Conservation (phyloP, 176 grass and related monocot genomes). For the Zizania latifolia region DNA sequence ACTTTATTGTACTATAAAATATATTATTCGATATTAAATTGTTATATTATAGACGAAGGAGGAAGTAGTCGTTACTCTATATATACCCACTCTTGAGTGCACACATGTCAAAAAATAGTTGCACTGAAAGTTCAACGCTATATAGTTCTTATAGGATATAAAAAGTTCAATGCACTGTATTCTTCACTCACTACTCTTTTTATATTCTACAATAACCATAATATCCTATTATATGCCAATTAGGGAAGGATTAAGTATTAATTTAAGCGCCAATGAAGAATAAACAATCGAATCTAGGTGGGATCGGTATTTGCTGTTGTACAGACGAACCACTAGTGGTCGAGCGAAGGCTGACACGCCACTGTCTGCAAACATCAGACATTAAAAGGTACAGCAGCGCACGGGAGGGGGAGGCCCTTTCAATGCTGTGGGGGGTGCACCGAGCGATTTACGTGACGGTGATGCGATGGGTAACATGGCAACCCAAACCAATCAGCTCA, state of each 20-base stretch:
- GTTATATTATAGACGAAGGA: too few relatives aligned
- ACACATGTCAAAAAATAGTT: too few relatives aligned
- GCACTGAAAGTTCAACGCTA: too few relatives aligned
- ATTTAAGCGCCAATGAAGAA: not conserved
- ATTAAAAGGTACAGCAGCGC: slow-evolving; percentile 6
- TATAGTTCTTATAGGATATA: too few relatives aligned
- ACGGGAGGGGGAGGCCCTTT: not conserved
- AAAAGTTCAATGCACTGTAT: too few relatives aligned
- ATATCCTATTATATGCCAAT: not conserved
- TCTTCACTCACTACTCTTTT: too few relatives aligned
- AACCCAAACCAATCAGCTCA: not conserved
- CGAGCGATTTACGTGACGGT: not conserved
- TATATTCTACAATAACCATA: too few relatives aligned
- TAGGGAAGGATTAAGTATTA: not conserved
- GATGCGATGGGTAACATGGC: slow-evolving; percentile 19
- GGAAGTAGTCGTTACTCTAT: too few relatives aligned
- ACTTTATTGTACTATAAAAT: too few relatives aligned
- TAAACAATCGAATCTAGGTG: not conserved
- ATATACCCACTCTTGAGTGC: too few relatives aligned
- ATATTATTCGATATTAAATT: too few relatives aligned
- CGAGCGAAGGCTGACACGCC: not conserved
- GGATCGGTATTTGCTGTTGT: not conserved
- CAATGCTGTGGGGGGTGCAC: not conserved
- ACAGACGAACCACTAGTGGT: not conserved
- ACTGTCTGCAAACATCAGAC: slow-evolving; percentile 42